phyloP scores from a whole-genome alignment of 192 early-diverging fungal species.

The Allomyces macrogynus region DNA sequence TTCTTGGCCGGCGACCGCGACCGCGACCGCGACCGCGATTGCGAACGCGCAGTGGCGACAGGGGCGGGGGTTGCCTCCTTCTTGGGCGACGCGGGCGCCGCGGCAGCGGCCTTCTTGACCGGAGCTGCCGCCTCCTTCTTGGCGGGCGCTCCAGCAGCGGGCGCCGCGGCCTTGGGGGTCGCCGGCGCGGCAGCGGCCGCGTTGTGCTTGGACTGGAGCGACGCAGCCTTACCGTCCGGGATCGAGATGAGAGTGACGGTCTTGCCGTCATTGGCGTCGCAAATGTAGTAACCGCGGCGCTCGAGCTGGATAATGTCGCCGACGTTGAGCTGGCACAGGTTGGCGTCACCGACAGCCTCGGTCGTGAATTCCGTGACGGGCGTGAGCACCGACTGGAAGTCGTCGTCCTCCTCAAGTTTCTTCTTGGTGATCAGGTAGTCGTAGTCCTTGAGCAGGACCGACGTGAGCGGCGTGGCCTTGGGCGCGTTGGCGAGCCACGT shows the following conservation, averaged over 20 bases:
- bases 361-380: slow-evolving; percentile 63
- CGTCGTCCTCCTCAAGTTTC: slow-evolving; percentile 85
- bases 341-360: slow-evolving; percentile 42
- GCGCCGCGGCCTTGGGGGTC: no score
- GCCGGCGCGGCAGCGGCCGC: background rate
- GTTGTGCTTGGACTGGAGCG: slow-evolving; percentile 38
- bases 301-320: slow-evolving; percentile 91
- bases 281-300: slow-evolving; percentile 85
- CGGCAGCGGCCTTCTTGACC: background rate
- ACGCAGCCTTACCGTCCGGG: slow-evolving; percentile 77
- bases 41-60: no score
- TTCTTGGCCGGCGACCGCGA: background rate
- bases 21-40: no score
- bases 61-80: background rate
- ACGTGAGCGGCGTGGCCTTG: slow-evolving; percentile 5
- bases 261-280: slow-evolving; percentile 40
- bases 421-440: slow-evolving; percentile 97
- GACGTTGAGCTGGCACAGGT: slow-evolving; percentile 30
- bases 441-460: slow-evolving; percentile 62
- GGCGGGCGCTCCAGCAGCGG: no score
- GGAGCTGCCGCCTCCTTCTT: background rate
- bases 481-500: slow-evolving; percentile 56
- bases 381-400: slow-evolving; percentile 60
- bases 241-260: slow-evolving; percentile 54
- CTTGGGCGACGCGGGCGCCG: background rate